Conservation (phyloP, 495 filamentous ascomycete species). For the Neurospora sp. region DNA sequence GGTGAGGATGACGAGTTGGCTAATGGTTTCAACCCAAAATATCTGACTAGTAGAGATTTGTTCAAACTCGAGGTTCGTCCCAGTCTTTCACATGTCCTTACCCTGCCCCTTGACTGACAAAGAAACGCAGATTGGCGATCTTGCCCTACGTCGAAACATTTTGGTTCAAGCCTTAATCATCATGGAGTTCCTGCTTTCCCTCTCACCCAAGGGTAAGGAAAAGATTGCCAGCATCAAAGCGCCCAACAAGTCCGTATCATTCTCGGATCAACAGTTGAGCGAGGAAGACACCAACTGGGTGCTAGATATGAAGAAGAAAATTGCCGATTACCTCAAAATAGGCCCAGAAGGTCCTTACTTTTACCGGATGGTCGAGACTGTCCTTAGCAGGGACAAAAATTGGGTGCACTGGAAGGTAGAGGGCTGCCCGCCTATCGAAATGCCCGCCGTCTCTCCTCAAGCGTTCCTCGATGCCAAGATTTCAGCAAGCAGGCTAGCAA, state of each 20-base stretch:
- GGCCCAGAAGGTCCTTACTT: slow-evolving; percentile 75
- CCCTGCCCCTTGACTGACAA: slow-evolving; percentile 8
- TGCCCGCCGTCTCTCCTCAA: slow-evolving; percentile 51
- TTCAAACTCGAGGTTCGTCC: slow-evolving; percentile 79
- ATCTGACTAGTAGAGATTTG: slow-evolving; percentile 85
- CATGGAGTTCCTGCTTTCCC: slow-evolving; percentile 82
- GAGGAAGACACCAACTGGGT: slow-evolving; percentile 87
- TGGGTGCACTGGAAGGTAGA: slow-evolving; percentile 98
- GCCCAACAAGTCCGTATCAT: slow-evolving; percentile 78
- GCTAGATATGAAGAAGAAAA: slow-evolving; percentile 54
- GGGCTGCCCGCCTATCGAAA: slow-evolving; percentile 76
- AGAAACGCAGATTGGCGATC: slow-evolving; percentile 63
- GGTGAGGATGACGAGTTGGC: slow-evolving; percentile 51
- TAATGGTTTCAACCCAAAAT: slow-evolving; percentile 89
- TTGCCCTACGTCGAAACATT: slow-evolving; percentile 87
- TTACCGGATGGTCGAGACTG: slow-evolving; percentile 90
- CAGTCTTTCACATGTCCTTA: background rate
- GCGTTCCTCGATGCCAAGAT: slow-evolving; percentile 58
- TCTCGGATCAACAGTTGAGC: slow-evolving; percentile 57
- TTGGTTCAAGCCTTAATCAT: slow-evolving; percentile 90
- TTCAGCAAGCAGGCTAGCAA: slow-evolving; percentile 51
- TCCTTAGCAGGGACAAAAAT: slow-evolving; percentile 89
- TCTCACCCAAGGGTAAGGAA: slow-evolving; percentile 72
- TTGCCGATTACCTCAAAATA: slow-evolving; percentile 71
- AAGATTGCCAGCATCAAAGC: slow-evolving; percentile 55